Evolutionary conservation across 2,329 filamentous ascomycete species (phyloP).

Genomic region (Biscogniauxia marginata): DNA sequence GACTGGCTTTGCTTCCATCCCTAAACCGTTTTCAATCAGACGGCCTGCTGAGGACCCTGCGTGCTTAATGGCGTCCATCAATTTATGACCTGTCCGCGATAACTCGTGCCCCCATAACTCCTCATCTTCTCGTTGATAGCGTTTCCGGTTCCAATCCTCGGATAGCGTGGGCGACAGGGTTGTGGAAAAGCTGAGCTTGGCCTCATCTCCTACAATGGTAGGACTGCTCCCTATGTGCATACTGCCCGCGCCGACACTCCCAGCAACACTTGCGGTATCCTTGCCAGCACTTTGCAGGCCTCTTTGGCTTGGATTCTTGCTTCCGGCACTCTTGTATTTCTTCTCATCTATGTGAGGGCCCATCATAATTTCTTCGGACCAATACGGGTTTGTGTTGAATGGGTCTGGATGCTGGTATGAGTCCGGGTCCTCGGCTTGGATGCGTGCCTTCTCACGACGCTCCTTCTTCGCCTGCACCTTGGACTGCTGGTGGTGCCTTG

Average conservation of each 20-base stretch:
- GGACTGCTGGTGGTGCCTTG: slow-evolving; percentile 66
- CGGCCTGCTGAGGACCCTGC: slow-evolving; percentile 56
- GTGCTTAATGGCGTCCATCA: slow-evolving; percentile 59
- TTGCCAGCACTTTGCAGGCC: slow-evolving; percentile 57
- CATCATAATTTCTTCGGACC: slow-evolving; percentile 81
- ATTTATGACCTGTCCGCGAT: slow-evolving; percentile 51
- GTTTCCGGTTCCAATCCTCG: slow-evolving; percentile 72
- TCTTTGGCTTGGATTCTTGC: slow-evolving; percentile 58
- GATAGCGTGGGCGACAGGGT: slow-evolving; percentile 39
- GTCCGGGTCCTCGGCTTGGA: slow-evolving; percentile 68
- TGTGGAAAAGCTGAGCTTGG: slow-evolving; percentile 33
- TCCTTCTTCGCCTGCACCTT: slow-evolving; percentile 69
- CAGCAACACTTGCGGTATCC: slow-evolving; percentile 44
- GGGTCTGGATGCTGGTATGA: slow-evolving; percentile 77
- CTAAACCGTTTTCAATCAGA: slow-evolving; percentile 51
- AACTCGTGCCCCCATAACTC: slow-evolving; percentile 74
- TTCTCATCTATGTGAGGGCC: slow-evolving; percentile 64
- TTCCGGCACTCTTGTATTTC: slow-evolving; percentile 48
- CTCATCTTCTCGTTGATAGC: slow-evolving; percentile 86
- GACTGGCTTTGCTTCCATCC: slow-evolving; percentile 51
- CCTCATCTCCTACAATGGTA: slow-evolving; percentile 49
- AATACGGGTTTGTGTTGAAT: slow-evolving; percentile 84
- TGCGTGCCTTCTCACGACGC: slow-evolving; percentile 61
- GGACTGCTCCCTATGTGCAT: slow-evolving; percentile 40
- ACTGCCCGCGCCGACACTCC: slow-evolving; percentile 35